A percentile compares a stretch with the other conserved stretches of the same genome.
These are phyloP conservation scores for Chalciporus sp. DNA, from an alignment of 1,284 basidiomycete species.

Conservation along the genomic window DNA sequence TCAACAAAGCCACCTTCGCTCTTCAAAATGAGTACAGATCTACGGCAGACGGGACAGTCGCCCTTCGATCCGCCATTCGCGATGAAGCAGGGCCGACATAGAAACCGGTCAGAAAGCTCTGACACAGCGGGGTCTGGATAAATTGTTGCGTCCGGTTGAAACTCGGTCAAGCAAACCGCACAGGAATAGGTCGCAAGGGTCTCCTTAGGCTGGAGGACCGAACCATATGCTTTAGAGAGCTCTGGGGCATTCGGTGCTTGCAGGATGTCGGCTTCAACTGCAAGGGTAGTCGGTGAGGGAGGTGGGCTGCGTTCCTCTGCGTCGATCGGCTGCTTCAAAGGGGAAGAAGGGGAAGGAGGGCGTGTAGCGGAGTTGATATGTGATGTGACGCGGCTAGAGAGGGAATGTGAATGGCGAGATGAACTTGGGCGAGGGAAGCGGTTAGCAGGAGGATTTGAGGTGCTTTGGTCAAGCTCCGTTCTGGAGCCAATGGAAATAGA, in stretches of 20 bases:
- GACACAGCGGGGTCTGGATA: conserved; percentile 68
- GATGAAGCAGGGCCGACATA: conserved; percentile 73
- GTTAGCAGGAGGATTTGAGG: conserved; percentile 35
- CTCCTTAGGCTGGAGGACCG: conserved; percentile 77
- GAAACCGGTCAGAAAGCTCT: conserved; percentile 50
- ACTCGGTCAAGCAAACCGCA: conserved; percentile 60
- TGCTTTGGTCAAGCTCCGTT: conserved; percentile 10
- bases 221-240: conserved; percentile 81
- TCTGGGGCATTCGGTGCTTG: conserved; percentile 60
- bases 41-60: conserved; percentile 61
- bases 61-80: conserved; percentile 75
- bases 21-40: conserved; percentile 72
- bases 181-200: conserved; percentile 67
- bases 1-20: conserved; percentile 77
- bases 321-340: conserved; percentile 51
- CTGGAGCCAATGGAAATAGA: conserved; percentile 9
- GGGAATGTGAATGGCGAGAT: conserved; percentile 32
- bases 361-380: conserved; percentile 59
- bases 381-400: conserved; percentile 53
- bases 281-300: conserved; percentile 32
- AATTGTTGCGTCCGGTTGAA: conserved; percentile 79
- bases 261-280: conserved; percentile 55
- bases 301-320: conserved; percentile 36
- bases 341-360: conserved; percentile 59
- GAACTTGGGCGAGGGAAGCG: conserved; percentile 55